These are phyloP conservation scores for Mycena leptocephala DNA, from an alignment of 768 basidiomycete species.

Conservation along the genomic window DNA sequence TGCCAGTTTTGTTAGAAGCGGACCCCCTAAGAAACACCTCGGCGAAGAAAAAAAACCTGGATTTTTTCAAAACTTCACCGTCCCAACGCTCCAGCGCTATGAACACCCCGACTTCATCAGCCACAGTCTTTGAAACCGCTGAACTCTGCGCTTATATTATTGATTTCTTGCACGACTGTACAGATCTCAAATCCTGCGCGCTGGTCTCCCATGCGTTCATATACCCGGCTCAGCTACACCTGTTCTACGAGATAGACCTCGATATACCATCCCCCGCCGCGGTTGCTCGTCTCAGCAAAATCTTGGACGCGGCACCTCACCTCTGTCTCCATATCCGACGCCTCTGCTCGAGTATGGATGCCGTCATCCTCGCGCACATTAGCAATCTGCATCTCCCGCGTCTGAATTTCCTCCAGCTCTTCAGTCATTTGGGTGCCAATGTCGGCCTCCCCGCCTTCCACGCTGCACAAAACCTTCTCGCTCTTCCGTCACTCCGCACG, in stretches of 20 bases:
- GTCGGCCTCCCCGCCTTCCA: not conserved
- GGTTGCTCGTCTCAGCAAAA: not conserved
- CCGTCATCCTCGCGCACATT: not conserved
- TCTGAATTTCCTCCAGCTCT: not conserved
- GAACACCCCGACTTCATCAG: no score
- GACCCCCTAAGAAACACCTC: no score
- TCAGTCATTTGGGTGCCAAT: not conserved
- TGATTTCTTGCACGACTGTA: constrained; percentile 46
- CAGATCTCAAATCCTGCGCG: constrained; percentile 42
- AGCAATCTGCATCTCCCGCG: not conserved
- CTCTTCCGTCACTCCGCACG: not conserved
- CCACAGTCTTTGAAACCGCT: not conserved
- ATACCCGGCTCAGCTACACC: not conserved
- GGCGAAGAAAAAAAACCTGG: no score
- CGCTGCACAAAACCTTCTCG: not conserved
- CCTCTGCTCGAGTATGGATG: not conserved
- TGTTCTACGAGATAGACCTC: not conserved
- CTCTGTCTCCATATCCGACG: not conserved
- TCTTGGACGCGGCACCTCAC: not conserved
- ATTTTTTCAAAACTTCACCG: no score
- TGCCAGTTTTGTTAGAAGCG: no score
- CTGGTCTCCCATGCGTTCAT: constrained; percentile 43
- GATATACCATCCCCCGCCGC: not conserved
- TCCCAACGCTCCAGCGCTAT: no score
- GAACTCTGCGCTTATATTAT: constrained; percentile 39